Base-by-base conservation (phyloP, 306 rosid genomes). In the Prunus mume region DNA sequence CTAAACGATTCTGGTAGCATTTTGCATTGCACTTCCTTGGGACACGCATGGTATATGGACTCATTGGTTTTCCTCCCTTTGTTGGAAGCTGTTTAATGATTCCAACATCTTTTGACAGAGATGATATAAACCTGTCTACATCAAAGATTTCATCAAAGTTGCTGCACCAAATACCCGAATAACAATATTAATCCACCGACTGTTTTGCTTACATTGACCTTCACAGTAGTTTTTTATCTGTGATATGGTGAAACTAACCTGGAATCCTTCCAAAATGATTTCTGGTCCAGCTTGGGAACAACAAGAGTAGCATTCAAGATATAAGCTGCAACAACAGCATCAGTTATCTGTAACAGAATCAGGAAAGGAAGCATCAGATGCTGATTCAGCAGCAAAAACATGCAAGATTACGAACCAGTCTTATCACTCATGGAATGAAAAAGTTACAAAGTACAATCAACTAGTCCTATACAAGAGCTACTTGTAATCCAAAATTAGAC, bases 261-360 rank as follows among this genome's bases (percentile, higher is more conserved):
- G 20, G 70, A 72, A 84, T 94, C 98, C 79, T 92, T 85, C 98
- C 98, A 94, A 76, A 83, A 94, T 19, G 98, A 94, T 46, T 86
- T 76, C 81, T 90, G 93, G 82, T 94, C 98, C 83, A 94, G 83
- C 85, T 79, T 86, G n/a, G 98, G 98, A 84, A 92, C 83, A 76
- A 92, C 93, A 61, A 94, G 94, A 47, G 97, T 94, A 75, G 97
- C 97, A 77, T 94, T 94, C 82, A 94, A 80, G 56, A 94, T 73
- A 73, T 90, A 89, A 69, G 98, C 98, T 61, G 90, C 97, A 41
- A 92, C 98, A 72, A 94, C 98, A 68, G 94, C 97, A 86, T 94
- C 97, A 30, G 84, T 86, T 72, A 94, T 90, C 98, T 94, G 87
- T 90, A 86, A 54, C 72, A 82, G n/a, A 64, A 51, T 58, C 76